Evolutionary conservation across 805 yeast species (phyloP), one percentile per base, ranked within the genome.

Genomic region (Cyberlindnera nakhonratchasimensis): DNA sequence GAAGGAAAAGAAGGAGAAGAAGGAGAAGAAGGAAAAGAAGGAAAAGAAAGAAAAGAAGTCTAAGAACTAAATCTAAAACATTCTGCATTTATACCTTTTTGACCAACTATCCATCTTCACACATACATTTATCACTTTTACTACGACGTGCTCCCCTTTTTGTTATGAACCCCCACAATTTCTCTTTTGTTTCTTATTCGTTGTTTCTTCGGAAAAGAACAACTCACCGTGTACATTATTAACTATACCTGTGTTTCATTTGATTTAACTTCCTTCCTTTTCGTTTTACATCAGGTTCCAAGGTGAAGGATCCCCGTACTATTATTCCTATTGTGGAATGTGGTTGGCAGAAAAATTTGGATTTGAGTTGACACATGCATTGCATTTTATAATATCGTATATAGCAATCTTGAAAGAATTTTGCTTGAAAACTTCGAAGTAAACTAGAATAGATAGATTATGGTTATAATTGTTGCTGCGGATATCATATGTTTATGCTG

Each of bases 1-100:
- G 42, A 47, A 50, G 42, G 47, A 44, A 12, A 50, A 47, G 45
- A 47, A 50, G 42, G 50, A 48, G 18, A 50, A 42, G 46, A 50
- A 46, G 31, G 45, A 40, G 34, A 42, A 42, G 39, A 47, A 50
- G 34, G 50, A 48, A 16, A 48, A 48, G 43, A 50, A 50, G 35
- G 50, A 48, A 29, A 50, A 44, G 44, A 50, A 48, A 47, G 34
- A 41, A 6, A 47, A 47, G 45, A 47, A 47, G 45, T 46, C 50
- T 28, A 46, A 46, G 45, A 47, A 46, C 34, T 46, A 42, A 46
- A 10, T 22, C n/a, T 21, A 10, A 20, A 32, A 16, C 29, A 14
- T 6, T 16, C 16, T 34, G 28, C 29, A 34, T 34, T 34, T 29
- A 10, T 14, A 6, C 20, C 28, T 14, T 20, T n/a, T 31, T 31